Base-by-base conservation (phyloP, 2,329 filamentous ascomycete species). In the Didymella arachidicola region DNA sequence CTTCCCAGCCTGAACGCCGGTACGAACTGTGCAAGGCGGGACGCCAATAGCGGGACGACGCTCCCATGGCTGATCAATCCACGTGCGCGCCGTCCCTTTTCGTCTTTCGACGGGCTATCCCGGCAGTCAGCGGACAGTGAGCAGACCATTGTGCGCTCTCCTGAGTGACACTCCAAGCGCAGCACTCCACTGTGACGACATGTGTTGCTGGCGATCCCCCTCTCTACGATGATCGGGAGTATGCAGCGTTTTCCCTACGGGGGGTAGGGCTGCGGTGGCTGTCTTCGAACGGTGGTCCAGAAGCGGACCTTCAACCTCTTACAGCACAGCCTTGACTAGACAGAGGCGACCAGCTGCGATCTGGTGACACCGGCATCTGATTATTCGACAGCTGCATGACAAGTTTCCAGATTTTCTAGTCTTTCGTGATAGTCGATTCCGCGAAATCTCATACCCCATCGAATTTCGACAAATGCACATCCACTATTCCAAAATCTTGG, bases 401-500 rank as follows among this genome's bases (percentile, higher is more conserved):
- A 50, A 42, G 27, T 34, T 29, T 22, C 16, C 41, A 54, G 18
- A 14, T 19, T 48, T 44, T 25, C 30, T 38, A 5, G 18, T 6
- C n/a, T 7, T 45, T 39, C 39, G 46, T 42, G 41, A 34, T 41
- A 27, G 22, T 34, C 32, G 56, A 38, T 30, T 42, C 4, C 56
- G 54, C 56, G 56, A 54, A 51, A 59, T 18, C 10, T 29, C 4
- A 10, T 16, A 98, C 49, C 11, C 16, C 5, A 46, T 27, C 43
- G 43, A 48, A 36, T 10, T 44, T 22, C 22, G 22, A 42, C 54
- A 12, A 19, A 18, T 14, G 27, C 54, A 36, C 43, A 22, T 57
- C 34, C 42, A 57, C 54, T 43, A 32, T 53, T 44, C 55, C 55
- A 58, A 53, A 30, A 48, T 30, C 38, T 53, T 47, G 55, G 55